Conservation (phyloP, 2,329 filamentous ascomycete genomes). For the Neonectria magnoliae region DNA sequence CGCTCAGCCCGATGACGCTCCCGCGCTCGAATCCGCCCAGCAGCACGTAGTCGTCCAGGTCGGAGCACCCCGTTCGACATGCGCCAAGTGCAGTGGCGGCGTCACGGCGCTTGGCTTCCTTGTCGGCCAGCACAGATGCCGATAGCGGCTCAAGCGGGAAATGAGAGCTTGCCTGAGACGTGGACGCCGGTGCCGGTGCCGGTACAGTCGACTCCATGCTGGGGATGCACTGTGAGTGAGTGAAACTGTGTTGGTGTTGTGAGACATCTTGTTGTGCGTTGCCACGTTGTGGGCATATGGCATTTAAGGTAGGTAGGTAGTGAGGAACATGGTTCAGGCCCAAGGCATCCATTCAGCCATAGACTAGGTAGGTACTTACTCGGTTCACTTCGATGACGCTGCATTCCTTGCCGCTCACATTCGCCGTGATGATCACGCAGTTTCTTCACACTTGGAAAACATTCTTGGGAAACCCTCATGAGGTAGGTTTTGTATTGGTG, state of each 20-base stretch:
- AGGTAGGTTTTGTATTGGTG: slow-evolving; percentile 20
- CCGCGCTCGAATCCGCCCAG: slow-evolving; percentile 62
- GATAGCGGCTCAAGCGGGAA: slow-evolving; percentile 56
- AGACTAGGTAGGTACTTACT: too few relatives aligned
- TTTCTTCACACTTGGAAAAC: not conserved
- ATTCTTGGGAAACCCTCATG: not conserved
- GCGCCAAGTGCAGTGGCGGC: slow-evolving; percentile 43
- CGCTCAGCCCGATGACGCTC: slow-evolving; percentile 63
- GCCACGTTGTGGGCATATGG: not conserved
- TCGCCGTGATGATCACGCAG: not conserved
- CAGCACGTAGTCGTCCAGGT: slow-evolving; percentile 60
- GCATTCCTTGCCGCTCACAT: not conserved
- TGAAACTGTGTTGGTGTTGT: not conserved
- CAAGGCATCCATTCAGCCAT: not conserved
- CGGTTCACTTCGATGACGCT: not conserved
- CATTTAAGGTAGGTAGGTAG: not conserved
- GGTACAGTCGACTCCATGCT: slow-evolving; percentile 9
- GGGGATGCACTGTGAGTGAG: not conserved
- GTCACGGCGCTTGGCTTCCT: slow-evolving; percentile 51
- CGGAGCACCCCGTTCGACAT: slow-evolving; percentile 56
- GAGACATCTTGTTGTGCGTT: not conserved
- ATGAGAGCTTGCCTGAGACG: slow-evolving; percentile 58
- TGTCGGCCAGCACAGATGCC: slow-evolving; percentile 53
- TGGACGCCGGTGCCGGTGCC: not conserved
- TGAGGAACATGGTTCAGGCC: not conserved